Evolutionary conservation across 352 stramenopile genomes (phyloP), one percentile per base, ranked within the genome.

Genomic region (Phytophthora gonapodyides): DNA sequence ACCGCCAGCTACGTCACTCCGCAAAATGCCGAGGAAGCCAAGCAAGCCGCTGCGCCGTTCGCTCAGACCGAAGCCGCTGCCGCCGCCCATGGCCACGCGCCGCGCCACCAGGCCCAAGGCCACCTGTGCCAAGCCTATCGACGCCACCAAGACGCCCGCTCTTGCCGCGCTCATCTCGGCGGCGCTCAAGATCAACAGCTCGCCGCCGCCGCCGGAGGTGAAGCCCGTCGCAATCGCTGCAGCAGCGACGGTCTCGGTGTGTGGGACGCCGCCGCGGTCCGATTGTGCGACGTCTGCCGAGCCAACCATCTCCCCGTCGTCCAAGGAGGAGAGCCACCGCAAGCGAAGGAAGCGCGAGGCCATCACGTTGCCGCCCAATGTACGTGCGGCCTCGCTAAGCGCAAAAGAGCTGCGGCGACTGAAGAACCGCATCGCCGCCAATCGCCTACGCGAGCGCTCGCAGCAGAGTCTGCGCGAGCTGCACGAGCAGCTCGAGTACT

Each of bases 371-470:
- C 78, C 79, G 5, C 55, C 67, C 12, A 61, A 75, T 35, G 17
- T 82, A 17, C 58, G 43, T 3, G 27, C 47, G n/a, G 49, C 51
- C 24, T 54, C 68, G 35, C 65, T 77, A 46, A 77, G 82, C 38
- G 27, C 61, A 2, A 75, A 76, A 21, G 79, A 84, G 16, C 52
- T 86, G 46, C 78, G 69, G 58, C 67, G 72, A 21, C 44, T 86
- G 27, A 86, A 88, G 65, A 89, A 85, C 66, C 76, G 80, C 37
- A 80, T 85, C 40, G 64, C 73, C 1, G 70, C 73, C 12, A 67
- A 52, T 13, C 65, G 77, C 3, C 49, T 84, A 10, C 80, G 77
- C 42, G 66, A 87, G 53, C 80, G 75, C 50, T 82, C 70, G 57
- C 73, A 85, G 60, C 53, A 82, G 44, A 55, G 71, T 46, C 58